These are phyloP conservation scores for Vigna radiata DNA, from an alignment of 306 rosid genomes.

Conservation along the genomic window DNA sequence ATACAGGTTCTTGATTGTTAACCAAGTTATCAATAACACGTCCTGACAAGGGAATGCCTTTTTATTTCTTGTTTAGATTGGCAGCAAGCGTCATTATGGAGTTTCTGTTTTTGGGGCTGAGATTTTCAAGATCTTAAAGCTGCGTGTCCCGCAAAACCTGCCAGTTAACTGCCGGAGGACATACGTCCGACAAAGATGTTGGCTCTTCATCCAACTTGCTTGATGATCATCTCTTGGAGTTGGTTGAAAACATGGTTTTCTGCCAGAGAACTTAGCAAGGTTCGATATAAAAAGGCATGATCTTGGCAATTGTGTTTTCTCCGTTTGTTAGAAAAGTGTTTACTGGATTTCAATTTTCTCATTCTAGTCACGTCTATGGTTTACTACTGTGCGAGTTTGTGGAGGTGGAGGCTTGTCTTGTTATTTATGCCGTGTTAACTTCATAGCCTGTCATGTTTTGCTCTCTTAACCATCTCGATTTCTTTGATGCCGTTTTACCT, in stretches of 20 bases:
- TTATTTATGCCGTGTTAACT: constrained; percentile 1
- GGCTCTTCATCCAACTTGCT: constrained; percentile 32
- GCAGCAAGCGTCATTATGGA: constrained; percentile 35
- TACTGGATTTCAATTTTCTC: constrained; percentile 29
- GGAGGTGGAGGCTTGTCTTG: constrained; percentile 14
- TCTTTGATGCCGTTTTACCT: neutral
- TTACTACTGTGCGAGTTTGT: neutral
- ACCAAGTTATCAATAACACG: constrained; percentile 1
- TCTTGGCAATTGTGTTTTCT: constrained; percentile 35
- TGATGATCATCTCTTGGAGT: constrained; percentile 37
- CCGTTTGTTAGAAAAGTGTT: constrained; percentile 42
- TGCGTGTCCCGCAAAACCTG: constrained; percentile 43
- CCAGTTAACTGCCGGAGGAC: constrained; percentile 46
- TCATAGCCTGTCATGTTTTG: constrained; percentile 5
- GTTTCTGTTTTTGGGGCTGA: constrained; percentile 51
- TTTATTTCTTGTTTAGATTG: constrained; percentile 38
- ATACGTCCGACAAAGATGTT: constrained; percentile 26
- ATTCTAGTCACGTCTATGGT: neutral
- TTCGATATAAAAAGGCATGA: constrained; percentile 31
- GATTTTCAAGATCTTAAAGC: constrained; percentile 51
- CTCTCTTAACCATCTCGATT: constrained; percentile 21
- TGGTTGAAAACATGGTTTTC: constrained; percentile 42
- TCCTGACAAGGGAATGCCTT: neutral
- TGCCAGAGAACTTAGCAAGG: constrained; percentile 47
- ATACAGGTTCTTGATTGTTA: constrained; percentile 23